A percentile compares a stretch with the other conserved stretches of the same genome.
Conservation (phyloP, 257 asterid genomes). For the Penstemon eatonii region DNA sequence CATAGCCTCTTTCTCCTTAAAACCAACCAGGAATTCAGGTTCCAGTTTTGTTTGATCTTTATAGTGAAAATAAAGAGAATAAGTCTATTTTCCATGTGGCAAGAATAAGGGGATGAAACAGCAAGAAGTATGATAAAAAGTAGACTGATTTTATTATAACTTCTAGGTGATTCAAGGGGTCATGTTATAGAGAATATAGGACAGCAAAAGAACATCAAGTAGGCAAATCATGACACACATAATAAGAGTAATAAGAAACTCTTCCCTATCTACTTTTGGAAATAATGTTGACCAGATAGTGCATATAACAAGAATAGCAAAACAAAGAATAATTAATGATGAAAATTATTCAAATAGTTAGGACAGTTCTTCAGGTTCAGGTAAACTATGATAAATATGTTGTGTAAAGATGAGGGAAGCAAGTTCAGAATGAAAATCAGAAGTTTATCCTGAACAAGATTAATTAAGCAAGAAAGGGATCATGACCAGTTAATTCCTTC, state of each 20-base stretch:
- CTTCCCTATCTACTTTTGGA: not conserved
- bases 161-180: conserved; percentile 4
- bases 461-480: conserved; percentile 2
- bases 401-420: conserved; percentile 11
- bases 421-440: not conserved
- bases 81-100: not conserved
- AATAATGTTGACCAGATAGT: conserved; percentile 13
- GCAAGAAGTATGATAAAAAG: not conserved
- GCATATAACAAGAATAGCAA: too few species aligned
- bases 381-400: not conserved
- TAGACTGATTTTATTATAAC: not conserved
- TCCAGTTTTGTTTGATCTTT: too few species aligned
- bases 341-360: conserved; percentile 4
- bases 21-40: too few species aligned
- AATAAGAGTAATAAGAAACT: conserved; percentile 17
- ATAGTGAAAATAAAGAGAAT: not conserved
- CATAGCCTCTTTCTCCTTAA: too few species aligned
- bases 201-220: conserved; percentile 17
- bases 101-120: not conserved
- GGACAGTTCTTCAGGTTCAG: conserved; percentile 8
- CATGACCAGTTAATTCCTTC: conserved; percentile 6
- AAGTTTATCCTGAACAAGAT: conserved; percentile 18
- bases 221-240: not conserved
- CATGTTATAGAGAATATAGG: conserved; percentile 12
- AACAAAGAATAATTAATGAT: too few species aligned